Conservation (phyloP, 306 rosid species). For the Vigna radiata region DNA sequence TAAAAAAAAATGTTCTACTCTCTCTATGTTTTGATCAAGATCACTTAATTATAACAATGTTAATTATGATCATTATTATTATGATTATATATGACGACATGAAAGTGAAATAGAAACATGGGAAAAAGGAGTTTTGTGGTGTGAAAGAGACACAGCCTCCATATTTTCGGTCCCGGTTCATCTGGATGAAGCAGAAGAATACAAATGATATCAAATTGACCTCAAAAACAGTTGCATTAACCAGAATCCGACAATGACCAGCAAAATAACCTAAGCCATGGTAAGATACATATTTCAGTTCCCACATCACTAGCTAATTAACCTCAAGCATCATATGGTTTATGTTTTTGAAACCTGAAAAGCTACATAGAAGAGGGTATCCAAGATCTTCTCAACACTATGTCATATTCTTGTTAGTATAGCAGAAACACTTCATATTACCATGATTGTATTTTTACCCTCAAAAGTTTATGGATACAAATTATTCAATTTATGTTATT, state of each 20-base stretch:
- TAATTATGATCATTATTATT: too few species aligned
- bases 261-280: background rate
- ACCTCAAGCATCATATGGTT: background rate
- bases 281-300: constrained; percentile 4
- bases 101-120: background rate
- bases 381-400: too few species aligned
- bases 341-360: too few species aligned
- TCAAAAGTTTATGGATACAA: too few species aligned
- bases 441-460: too few species aligned
- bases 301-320: background rate
- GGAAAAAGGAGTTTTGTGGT: background rate
- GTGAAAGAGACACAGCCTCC: constrained; percentile 26
- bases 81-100: background rate
- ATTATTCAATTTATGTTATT: too few species aligned
- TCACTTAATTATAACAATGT: background rate
- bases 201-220: background rate
- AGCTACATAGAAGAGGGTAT: too few species aligned
- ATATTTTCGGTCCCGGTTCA: background rate
- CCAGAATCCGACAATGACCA: background rate
- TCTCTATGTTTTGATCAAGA: background rate
- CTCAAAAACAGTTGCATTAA: background rate
- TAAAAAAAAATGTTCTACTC: too few species aligned
- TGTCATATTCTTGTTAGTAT: too few species aligned
- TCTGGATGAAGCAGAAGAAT: constrained; percentile 9
- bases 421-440: too few species aligned